These are phyloP conservation scores for Malassezia sp. DNA, from an alignment of 1,284 basidiomycete genomes.

Conservation along the genomic window DNA sequence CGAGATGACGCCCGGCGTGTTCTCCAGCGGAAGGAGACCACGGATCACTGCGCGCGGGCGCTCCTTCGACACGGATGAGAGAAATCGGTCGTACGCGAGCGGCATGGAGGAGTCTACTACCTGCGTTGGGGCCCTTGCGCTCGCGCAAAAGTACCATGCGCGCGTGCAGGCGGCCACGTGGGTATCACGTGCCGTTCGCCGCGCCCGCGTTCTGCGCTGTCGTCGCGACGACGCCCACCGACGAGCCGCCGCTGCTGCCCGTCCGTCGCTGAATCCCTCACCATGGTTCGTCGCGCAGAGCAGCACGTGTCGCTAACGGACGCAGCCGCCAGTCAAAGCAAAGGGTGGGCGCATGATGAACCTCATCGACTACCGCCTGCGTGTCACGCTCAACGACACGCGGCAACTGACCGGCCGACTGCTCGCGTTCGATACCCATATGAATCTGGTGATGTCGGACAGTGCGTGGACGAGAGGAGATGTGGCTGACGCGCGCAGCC, in stretches of 20 bases:
- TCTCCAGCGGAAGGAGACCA: slow-evolving; percentile 64
- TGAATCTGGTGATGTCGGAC: slow-evolving; percentile 96
- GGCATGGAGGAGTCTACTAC: slow-evolving; percentile 3
- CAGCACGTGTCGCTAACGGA: slow-evolving; percentile 1
- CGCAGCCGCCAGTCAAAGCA: slow-evolving; percentile 32
- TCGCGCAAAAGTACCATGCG: no score
- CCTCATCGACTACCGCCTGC: slow-evolving; percentile 93
- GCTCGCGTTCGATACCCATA: slow-evolving; percentile 98
- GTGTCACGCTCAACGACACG: slow-evolving; percentile 95
- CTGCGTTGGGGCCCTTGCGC: not conserved
- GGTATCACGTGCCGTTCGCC: slow-evolving; percentile 6
- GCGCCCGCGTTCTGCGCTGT: slow-evolving; percentile 3
- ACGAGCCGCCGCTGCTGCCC: slow-evolving; percentile 1
- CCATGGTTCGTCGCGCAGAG: slow-evolving; percentile 5
- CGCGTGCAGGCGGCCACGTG: not conserved
- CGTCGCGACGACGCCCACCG: not conserved
- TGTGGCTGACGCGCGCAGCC: slow-evolving; percentile 16
- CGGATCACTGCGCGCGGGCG: slow-evolving; percentile 49
- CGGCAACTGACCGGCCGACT: slow-evolving; percentile 91
- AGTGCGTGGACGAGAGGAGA: no score
- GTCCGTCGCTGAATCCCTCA: slow-evolving; percentile 1
- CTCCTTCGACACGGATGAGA: not conserved
- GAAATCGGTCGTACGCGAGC: not conserved
- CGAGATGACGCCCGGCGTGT: slow-evolving; percentile 66
- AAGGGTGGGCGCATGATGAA: slow-evolving; percentile 70